Conservation (phyloP, 495 filamentous ascomycete genomes). For the Tuber calosporum region DNA sequence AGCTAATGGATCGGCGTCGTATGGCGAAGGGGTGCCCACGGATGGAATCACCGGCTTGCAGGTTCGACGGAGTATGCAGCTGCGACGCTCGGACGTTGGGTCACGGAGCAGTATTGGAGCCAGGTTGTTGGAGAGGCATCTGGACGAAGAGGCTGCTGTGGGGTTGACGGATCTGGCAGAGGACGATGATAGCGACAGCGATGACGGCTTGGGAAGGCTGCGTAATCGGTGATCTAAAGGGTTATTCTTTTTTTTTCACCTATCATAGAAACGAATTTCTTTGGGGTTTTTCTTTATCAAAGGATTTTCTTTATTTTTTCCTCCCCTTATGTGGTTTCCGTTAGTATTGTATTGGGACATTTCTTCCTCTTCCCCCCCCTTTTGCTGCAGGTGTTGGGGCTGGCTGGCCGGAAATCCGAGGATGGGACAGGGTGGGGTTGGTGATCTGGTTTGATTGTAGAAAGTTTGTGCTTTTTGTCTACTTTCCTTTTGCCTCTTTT, state of each 20-base stretch:
- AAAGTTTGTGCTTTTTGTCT: not conserved
- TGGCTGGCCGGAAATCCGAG: not conserved
- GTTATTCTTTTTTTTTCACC: not conserved
- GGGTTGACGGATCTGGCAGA: slow-evolving; percentile 58
- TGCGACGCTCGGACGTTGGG: slow-evolving; percentile 58
- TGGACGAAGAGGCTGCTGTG: slow-evolving; percentile 50
- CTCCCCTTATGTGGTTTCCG: not conserved
- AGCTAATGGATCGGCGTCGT: slow-evolving; percentile 52
- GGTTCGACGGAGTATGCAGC: slow-evolving; percentile 88
- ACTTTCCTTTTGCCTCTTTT: not conserved
- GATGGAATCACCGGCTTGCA: slow-evolving; percentile 83
- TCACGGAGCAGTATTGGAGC: slow-evolving; percentile 52
- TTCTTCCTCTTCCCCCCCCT: not conserved
- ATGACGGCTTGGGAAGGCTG: slow-evolving; percentile 31
- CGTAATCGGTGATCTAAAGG: not conserved
- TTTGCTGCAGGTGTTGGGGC: not conserved
- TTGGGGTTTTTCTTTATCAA: not conserved
- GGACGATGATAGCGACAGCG: slow-evolving; percentile 53
- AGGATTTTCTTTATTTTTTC: not conserved
- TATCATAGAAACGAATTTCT: not conserved
- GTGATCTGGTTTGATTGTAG: not conserved
- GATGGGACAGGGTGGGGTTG: not conserved
- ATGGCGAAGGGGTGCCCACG: slow-evolving; percentile 72
- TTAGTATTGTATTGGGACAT: not conserved
- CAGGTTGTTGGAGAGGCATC: slow-evolving; percentile 53